Evolutionary conservation across 441 rosid genomes (phyloP), one percentile per base, ranked within the genome.

Genomic region (Eutrema salsugineum): DNA sequence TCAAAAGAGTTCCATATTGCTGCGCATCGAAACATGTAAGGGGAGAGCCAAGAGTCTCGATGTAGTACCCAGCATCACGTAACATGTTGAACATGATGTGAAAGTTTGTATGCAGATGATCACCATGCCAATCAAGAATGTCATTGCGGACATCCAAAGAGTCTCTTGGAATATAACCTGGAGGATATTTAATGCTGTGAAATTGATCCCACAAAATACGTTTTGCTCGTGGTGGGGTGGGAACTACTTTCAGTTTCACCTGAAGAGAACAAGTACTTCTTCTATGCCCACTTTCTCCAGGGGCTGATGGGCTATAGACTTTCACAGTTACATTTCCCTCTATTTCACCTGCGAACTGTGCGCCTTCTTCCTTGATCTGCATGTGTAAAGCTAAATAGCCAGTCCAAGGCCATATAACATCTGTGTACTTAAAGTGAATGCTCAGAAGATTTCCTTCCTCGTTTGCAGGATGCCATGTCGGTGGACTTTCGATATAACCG

Each of bases 71-170:
- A 44, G 95, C 88, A 77, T 95, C 98, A 55, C 93, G 89, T 78
- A 95, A 77, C 94, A 89, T 91, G 83, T 95, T 95, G 86, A 85
- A 95, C 99, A 95, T 86, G 46, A 91, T 84, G 73, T 95, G 99
- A 78, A 84, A 95, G 82, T 95, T 95, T 64, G 98, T 95, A 70
- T 95, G 99, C 47, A 95, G 92, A 77, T 95, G 99, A 88, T 95
- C 98, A 35, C 99, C 99, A 76, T 95, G 99, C 99, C 99, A 95
- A 60, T 95, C 99, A 58, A 95, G 97, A 80, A 95, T 95, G 81
- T 95, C 99, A 66, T 92, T 95, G 60, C 97, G 97, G 69, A 94
- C 97, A 80, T 94, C 99, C 82, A 94, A 83, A 46, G 99, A 94
- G 80, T 94, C 99, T 77, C 97, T 85, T 16, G 99, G 99, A 72